Percentiles rank a stretch among this genome's conserved stretches.
These are phyloP conservation scores for Tricholoma flavovirens DNA, from an alignment of 768 basidiomycete species.

Conservation along the genomic window DNA sequence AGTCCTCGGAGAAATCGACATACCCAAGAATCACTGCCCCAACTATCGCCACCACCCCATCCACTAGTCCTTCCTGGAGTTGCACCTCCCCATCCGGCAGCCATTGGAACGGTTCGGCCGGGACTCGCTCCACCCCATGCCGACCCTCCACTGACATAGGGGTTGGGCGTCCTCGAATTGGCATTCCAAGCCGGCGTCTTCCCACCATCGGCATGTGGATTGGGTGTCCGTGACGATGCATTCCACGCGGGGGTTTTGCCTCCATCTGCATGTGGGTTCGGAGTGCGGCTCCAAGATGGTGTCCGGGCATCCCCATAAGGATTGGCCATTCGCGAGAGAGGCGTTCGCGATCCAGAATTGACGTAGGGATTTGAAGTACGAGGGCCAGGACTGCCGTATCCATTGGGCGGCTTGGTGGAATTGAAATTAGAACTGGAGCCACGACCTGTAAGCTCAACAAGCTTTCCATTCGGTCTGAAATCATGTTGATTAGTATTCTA, in stretches of 20 bases:
- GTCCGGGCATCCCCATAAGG: slow-evolving; percentile 58
- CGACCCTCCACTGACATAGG: slow-evolving; percentile 47
- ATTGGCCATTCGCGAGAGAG: slow-evolving; percentile 54
- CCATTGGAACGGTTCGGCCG: slow-evolving; percentile 16
- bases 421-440: slow-evolving; percentile 12
- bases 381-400: slow-evolving; percentile 14
- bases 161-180: slow-evolving; percentile 64
- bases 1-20: not conserved
- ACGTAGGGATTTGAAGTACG: slow-evolving; percentile 34
- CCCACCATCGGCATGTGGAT: slow-evolving; percentile 58
- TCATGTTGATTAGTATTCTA: not conserved
- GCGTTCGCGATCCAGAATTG: slow-evolving; percentile 18
- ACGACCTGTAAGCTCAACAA: slow-evolving; percentile 42
- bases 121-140: slow-evolving; percentile 32
- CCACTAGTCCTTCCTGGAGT: slow-evolving; percentile 33
- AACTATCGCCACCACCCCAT: slow-evolving; percentile 27
- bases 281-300: slow-evolving; percentile 59
- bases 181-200: slow-evolving; percentile 68
- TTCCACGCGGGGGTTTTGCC: slow-evolving; percentile 63
- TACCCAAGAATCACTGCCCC: slow-evolving; percentile 11
- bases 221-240: slow-evolving; percentile 61
- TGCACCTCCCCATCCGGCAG: slow-evolving; percentile 37
- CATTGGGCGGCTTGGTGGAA: slow-evolving; percentile 7
- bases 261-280: slow-evolving; percentile 63
- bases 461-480: slow-evolving; percentile 50